Evolutionary conservation across 257 asterid genomes (phyloP), one percentile per base, ranked within the genome.

Genomic region (Paulownia fortunei): DNA sequence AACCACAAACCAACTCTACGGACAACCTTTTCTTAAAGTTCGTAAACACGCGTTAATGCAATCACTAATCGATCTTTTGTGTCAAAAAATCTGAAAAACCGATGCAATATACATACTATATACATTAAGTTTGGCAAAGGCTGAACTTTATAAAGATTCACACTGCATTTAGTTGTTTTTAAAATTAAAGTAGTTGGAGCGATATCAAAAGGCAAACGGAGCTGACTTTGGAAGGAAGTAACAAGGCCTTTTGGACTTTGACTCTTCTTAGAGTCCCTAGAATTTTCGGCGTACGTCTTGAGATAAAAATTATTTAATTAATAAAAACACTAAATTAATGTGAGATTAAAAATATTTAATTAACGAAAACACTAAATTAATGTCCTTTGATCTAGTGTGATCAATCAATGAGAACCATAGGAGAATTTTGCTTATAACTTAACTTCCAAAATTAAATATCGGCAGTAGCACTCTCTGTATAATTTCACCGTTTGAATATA

Each of bases 21-120:
- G 23, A 42, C 62, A 2, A 37, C 71, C 52, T 69, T 73, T 59
- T 47, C 9, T 63, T 72, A 42, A 77, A 77, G 70, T 68, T 68
- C 36, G 47, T 19, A 42, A 68, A 27, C 76, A 71, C 76, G 61
- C 81, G 39, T 76, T 49, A 39, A 52, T 64, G 64, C 56, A 62
- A 2, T 64, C 36, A 23, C 58, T 3, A 39, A 12, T 36, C 23
- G 1, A 56, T 16, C 16, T 16, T 0, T 23, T 58, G 6, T 73
- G 15, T 73, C 30, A 8, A 70, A 47, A n/a, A 58, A 42, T 52
- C 55, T 49, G 1, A 13, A 13, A 3, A 5, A 15, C 8, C 19
- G 21, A 47, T 47, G 47, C 47, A 41, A 12, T 41, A 41, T 47
- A n/a, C n/a, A 18, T 12, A 12, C 4, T 47, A 47, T 47, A n/a